Base-by-base conservation (phyloP, 306 rosid genomes). In the Citrullus mucosospermus region DNA sequence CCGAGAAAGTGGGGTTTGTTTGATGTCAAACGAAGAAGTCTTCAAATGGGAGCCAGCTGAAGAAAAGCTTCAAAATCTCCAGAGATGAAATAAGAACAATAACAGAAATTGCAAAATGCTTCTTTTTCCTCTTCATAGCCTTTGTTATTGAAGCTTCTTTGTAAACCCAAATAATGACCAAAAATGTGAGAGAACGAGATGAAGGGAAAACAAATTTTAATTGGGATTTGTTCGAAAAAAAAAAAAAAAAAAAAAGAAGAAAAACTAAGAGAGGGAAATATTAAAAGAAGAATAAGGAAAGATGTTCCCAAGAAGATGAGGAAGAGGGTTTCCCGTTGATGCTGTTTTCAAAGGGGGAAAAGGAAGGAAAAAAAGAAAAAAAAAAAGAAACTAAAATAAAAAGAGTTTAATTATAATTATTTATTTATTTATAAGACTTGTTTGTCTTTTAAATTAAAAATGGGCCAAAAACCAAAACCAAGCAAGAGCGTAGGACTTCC, bases 271-370 rank as follows among this genome's bases (percentile, higher is more conserved):
- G n/a, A 34, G 8, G 69, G 69, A 77, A 77, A 59, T 17, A 59
- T 36, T 58, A 59, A 30, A 77, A 44, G 41, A 53, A 16, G 30
- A 51, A 34, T n/a, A 74, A 9, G 48, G 41, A 39, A 46, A 53
- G 43, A 51, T 59, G 39, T 41, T 77, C 79, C 79, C 71, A 77
- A 77, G 80, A 59, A 25, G 80, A 77, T 60, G 43, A 78, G 15
- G 50, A 38, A 2, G 80, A 78, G 80, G 71, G 80, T 78, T 78
- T 78, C 34, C 73, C 73, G 80, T 61, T 61, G 58, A 62, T 78
- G 80, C 60, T 61, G 80, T 78, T 78, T 78, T 77, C 80, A 57
- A 77, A 77, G 71, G 69, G 30, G 17, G 6, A 36, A 20, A 10
- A 56, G 10, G 8, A 69, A 20, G 12, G 17, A 48, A 43, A 43